Percentiles rank a stretch among this genome's conserved stretches.
Evolutionary conservation across 805 yeast species (phyloP).

Genomic region (Cephaloascus albidus): DNA sequence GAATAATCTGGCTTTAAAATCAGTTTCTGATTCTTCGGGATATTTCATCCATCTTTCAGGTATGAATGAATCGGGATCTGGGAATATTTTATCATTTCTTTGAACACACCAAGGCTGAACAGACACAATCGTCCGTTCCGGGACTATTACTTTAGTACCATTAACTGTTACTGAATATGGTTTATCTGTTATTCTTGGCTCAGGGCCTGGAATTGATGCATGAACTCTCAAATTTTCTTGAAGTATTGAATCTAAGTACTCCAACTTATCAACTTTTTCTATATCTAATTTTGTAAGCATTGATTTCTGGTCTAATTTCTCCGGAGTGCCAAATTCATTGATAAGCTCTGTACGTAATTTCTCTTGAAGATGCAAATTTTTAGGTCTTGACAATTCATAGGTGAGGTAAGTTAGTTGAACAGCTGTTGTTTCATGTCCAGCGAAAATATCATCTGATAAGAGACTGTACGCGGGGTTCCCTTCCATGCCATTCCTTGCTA

Average conservation of each 20-base stretch:
- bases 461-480: slow-evolving; percentile 28
- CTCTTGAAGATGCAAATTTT: slow-evolving; percentile 14
- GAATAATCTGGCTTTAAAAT: slow-evolving; percentile 24
- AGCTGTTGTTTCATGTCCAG: slow-evolving; percentile 36
- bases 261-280: slow-evolving; percentile 23
- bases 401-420: slow-evolving; percentile 26
- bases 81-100: slow-evolving; percentile 18
- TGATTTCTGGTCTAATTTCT: slow-evolving; percentile 10
- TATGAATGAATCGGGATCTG: slow-evolving; percentile 21
- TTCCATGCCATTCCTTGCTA: slow-evolving; percentile 19
- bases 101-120: slow-evolving; percentile 30
- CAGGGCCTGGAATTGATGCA: slow-evolving; percentile 32
- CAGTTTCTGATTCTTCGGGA: slow-evolving; percentile 15
- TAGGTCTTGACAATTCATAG: slow-evolving; percentile 28
- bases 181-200: slow-evolving; percentile 23
- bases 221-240: slow-evolving; percentile 29
- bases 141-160: slow-evolving; percentile 24
- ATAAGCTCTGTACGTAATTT: slow-evolving; percentile 19
- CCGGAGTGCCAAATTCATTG: slow-evolving; percentile 20
- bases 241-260: slow-evolving; percentile 24
- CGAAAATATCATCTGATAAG: slow-evolving; percentile 31
- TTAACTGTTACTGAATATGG: slow-evolving; percentile 21
- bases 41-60: slow-evolving; percentile 29
- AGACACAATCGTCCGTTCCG: slow-evolving; percentile 24
- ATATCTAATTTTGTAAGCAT: slow-evolving; percentile 9